Base-by-base conservation (phyloP, 2,329 filamentous ascomycete genomes). In the Sporothrix dimorphospora region DNA sequence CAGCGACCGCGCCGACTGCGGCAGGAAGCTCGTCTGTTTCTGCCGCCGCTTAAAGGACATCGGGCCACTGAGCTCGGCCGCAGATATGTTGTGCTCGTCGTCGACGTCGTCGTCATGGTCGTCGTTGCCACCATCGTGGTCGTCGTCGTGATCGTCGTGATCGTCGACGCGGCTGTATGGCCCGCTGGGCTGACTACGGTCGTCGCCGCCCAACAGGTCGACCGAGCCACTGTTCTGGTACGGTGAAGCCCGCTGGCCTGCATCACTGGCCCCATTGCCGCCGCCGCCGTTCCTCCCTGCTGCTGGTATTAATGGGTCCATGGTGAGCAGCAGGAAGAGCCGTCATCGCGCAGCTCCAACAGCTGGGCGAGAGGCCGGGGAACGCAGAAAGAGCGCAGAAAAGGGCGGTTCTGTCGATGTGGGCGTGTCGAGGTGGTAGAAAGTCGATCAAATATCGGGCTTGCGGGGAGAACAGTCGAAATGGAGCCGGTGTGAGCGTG, bases 41-140 rank as follows among this genome's bases (percentile, higher is more conserved):
- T 88, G 86, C 75, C 88, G 91, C 78, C 91, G 89, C 83, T 93
- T 93, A 82, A 93, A 94, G 45, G 91, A 91, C 70, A 92, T 81
- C 38, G 85, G 83, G 65, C 87, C 83, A 71, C 82, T 81, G 45
- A 87, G 78, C 57, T 84, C 82, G 68, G 83, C 81, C 71, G 83
- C 78, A 91, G 70, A 71, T 89, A 65, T 88, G 84, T 57, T 82
- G 68, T 61, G 51, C 27, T 16, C 34, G 6, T 51, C 40, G 19
- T 12, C 42, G 11, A 34, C 67, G 19, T 42, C 53, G 51, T 88
- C 75, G 69, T 80, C 79, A 69, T 47, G 19, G 16, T 51, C 38
- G 19, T 59, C 30, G 30, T 59, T 30, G 9, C 38, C 24, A 14
- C 16, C 30, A 19, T 59, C 7, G n/a, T 40, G 19, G 38, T 14